Percentiles rank a stretch among this genome's conserved stretches.
Conservation (phyloP, 257 asterid species). For the Knoxia roxburghii region DNA sequence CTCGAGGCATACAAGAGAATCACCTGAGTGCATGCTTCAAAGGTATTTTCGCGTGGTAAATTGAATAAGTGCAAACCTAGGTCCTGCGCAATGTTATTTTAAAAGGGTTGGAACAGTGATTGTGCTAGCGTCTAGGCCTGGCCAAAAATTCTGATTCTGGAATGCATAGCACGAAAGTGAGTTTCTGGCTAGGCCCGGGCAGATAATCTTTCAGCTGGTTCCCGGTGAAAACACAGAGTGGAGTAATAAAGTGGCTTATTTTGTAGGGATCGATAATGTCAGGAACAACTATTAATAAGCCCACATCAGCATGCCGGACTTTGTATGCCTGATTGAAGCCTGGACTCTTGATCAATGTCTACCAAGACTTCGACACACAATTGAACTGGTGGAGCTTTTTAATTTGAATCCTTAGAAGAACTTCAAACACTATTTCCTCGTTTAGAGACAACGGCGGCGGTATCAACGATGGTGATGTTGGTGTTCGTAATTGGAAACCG, state of each 20-base stretch:
- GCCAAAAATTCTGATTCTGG: too few species aligned
- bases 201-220: too few species aligned
- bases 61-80: too few species aligned
- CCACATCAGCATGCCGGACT: neutral
- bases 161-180: too few species aligned
- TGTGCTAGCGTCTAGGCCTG: too few species aligned
- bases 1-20: too few species aligned
- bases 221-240: too few species aligned
- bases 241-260: neutral
- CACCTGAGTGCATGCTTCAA: too few species aligned
- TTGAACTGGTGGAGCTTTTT: slow-evolving; percentile 2
- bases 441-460: neutral
- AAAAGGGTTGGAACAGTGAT: too few species aligned
- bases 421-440: neutral
- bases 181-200: too few species aligned
- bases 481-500: neutral
- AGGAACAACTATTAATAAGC: neutral
- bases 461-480: neutral
- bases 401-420: neutral
- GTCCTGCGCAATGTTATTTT: too few species aligned
- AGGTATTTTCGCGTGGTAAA: too few species aligned
- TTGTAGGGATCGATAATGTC: neutral
- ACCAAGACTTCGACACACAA: neutral
- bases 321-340: neutral
- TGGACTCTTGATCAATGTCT: neutral